Conservation (phyloP, 192 early-diverging fungal species). For the Piromyces finnis region DNA sequence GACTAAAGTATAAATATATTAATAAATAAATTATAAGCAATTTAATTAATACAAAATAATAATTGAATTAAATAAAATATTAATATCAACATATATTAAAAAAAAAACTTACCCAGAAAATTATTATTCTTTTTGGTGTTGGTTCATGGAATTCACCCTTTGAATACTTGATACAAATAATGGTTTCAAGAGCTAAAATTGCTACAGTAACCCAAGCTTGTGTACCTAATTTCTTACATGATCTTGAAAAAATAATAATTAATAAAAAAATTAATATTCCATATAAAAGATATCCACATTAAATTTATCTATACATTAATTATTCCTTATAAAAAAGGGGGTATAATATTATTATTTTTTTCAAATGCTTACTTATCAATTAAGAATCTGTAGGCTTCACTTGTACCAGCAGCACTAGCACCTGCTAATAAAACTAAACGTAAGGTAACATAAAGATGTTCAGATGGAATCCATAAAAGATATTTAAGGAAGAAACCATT, state of each 20-base stretch:
- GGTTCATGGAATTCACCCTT: constrained; percentile 69
- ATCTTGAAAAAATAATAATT: constrained; percentile 12
- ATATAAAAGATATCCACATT: too few species aligned
- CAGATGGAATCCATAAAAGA: constrained; percentile 78
- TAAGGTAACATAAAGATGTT: constrained; percentile 59
- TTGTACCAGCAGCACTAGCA: constrained; percentile 63
- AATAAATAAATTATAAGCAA: neutral
- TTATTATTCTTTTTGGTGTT: constrained; percentile 43
- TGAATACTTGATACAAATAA: constrained; percentile 84
- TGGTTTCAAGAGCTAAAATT: constrained; percentile 70
- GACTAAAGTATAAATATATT: neutral
- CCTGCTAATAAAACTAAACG: constrained; percentile 68
- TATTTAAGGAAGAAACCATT: constrained; percentile 93
- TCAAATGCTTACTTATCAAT: constrained; percentile 25
- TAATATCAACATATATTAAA: neutral
- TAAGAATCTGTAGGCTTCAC: constrained; percentile 85
- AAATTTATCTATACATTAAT: too few species aligned
- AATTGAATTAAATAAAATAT: too few species aligned
- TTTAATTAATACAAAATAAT: neutral
- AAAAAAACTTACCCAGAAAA: constrained; percentile 40
- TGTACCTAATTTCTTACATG: constrained; percentile 77
- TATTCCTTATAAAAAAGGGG: too few species aligned
- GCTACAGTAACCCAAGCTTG: constrained; percentile 82
- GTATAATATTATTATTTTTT: too few species aligned
- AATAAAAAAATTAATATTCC: neutral